These are phyloP conservation scores for Paxillus involutus DNA, from an alignment of 768 basidiomycete species.

Conservation along the genomic window DNA sequence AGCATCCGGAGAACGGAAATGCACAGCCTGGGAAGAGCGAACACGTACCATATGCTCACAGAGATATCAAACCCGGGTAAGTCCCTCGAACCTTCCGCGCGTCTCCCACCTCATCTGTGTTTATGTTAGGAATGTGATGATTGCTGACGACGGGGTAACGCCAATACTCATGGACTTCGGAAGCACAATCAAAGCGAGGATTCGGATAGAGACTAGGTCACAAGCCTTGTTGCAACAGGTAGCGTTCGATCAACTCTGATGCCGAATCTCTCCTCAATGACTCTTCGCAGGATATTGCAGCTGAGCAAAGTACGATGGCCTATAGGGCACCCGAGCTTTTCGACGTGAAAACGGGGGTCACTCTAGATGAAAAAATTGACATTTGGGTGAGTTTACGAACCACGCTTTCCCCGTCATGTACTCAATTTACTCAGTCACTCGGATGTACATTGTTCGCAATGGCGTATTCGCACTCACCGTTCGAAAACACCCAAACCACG, in stretches of 20 bases:
- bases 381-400: constrained; percentile 73
- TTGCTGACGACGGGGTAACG: constrained; percentile 79
- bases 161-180: constrained; percentile 99
- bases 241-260: constrained; percentile 7
- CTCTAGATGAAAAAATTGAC: constrained; percentile 91
- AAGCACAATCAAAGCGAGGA: constrained; percentile 82
- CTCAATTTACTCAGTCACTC: constrained; percentile 63
- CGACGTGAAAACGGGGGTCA: constrained; percentile 90
- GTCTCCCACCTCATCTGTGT: constrained; percentile 3
- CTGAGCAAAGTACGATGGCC: constrained; percentile 98
- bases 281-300: constrained; percentile 78
- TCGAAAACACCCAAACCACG: constrained; percentile 88
- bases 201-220: constrained; percentile 76
- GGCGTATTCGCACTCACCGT: constrained; percentile 94
- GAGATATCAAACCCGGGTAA: constrained; percentile 95
- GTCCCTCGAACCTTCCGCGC: constrained; percentile 25
- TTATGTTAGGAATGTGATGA: constrained; percentile 84
- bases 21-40: constrained; percentile 43
- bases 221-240: constrained; percentile 91
- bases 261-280: neutral
- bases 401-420: neutral
- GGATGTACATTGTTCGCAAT: constrained; percentile 95
- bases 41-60: constrained; percentile 88
- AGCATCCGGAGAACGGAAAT: constrained; percentile 38
- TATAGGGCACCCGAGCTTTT: constrained; percentile 97